phyloP scores from a whole-genome alignment of 129 eudicot genomes.

The Ambrosia artemisiifolia region DNA sequence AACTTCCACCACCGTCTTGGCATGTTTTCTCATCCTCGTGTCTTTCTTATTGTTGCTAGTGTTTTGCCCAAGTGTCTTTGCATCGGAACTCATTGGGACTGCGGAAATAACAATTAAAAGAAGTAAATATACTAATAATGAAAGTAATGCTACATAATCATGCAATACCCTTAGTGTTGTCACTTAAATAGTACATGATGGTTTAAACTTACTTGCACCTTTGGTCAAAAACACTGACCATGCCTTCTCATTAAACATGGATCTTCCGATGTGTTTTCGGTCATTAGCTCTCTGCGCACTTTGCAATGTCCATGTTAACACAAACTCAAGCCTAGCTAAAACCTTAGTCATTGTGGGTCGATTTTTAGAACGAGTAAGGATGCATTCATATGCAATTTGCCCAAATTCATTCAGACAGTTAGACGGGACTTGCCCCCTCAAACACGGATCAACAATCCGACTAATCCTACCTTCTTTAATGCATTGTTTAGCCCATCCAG shows the following conservation, averaged over 20 bases:
- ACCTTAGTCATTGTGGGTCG: not conserved
- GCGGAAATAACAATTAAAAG: too few species aligned
- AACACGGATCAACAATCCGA: not conserved
- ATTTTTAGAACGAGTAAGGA: not conserved
- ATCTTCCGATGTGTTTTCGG: not conserved
- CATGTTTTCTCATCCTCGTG: too few species aligned
- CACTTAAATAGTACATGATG: too few species aligned
- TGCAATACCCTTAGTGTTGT: too few species aligned
- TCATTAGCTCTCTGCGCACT: too few species aligned
- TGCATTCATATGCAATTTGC: not conserved
- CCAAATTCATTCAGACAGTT: not conserved
- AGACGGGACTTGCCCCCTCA: not conserved
- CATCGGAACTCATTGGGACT: too few species aligned
- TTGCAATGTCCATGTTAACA: not conserved
- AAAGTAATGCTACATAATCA: too few species aligned
- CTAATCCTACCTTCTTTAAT: not conserved
- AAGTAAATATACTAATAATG: too few species aligned
- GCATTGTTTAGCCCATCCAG: conserved; percentile 24
- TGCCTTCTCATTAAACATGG: not conserved
- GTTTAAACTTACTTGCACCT: too few species aligned
- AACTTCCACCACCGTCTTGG: too few species aligned
- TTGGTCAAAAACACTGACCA: not conserved
- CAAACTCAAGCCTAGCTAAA: not conserved
- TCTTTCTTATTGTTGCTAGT: too few species aligned
- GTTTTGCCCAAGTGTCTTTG: too few species aligned